Conservation (phyloP, 164 flowering plant genomes). For the Platanus orientalis region DNA sequence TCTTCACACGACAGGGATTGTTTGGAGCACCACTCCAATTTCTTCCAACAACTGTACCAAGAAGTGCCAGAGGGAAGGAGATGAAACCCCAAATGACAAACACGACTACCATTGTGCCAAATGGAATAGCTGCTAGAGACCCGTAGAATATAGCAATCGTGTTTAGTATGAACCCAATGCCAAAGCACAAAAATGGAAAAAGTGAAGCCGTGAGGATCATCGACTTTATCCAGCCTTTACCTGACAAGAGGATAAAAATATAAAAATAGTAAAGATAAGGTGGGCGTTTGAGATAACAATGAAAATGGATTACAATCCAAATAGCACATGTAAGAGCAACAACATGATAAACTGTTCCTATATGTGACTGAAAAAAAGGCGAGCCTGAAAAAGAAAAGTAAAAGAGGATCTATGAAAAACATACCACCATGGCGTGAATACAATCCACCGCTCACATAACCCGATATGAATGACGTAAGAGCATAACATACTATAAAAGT, state of each 20-base stretch:
- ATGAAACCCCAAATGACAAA: constrained; percentile 95
- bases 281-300: neutral
- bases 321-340: neutral
- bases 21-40: constrained; percentile 99
- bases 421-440: constrained; percentile 95
- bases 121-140: constrained; percentile 97
- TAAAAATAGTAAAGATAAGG: neutral
- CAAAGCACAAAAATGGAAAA: constrained; percentile 77
- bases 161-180: constrained; percentile 78
- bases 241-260: constrained; percentile 34
- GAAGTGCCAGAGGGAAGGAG: constrained; percentile 94
- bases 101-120: constrained; percentile 97
- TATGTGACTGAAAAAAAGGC: neutral
- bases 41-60: constrained; percentile 97
- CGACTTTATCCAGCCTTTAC: constrained; percentile 96
- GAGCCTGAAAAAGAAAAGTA: neutral
- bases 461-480: constrained; percentile 90
- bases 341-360: neutral
- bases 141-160: constrained; percentile 97
- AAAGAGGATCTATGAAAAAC: constrained; percentile 9
- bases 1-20: constrained; percentile 98
- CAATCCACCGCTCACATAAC: constrained; percentile 97
- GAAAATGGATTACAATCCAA: neutral
- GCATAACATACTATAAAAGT: constrained; percentile 96
- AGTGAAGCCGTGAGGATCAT: constrained; percentile 90